Percentiles rank a stretch among this genome's conserved stretches.
These are phyloP conservation scores for Globisporangium spiculum DNA, from an alignment of 352 stramenopile genomes.

Conservation along the genomic window DNA sequence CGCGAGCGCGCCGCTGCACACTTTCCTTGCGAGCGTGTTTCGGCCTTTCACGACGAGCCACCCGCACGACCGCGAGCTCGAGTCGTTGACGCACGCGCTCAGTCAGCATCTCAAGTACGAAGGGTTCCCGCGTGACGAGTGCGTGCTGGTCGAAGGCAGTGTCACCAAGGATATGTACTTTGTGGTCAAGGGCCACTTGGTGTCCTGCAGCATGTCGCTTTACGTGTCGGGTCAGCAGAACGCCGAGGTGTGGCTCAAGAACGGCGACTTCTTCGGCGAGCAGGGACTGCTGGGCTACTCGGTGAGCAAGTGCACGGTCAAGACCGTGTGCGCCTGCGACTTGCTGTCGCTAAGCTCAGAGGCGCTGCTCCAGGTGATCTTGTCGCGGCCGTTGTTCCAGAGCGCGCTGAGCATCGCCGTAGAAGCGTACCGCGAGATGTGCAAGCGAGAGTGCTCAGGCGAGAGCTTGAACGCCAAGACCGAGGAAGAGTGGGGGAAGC, in stretches of 20 bases:
- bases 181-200: constrained; percentile 45
- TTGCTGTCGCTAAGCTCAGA: constrained; percentile 42
- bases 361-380: constrained; percentile 45
- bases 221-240: background rate
- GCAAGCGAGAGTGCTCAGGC: constrained; percentile 13
- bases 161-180: constrained; percentile 55
- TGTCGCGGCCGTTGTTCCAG: constrained; percentile 33
- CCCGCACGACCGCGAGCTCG: constrained; percentile 20
- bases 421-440: constrained; percentile 48
- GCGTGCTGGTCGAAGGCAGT: constrained; percentile 41
- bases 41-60: constrained; percentile 28
- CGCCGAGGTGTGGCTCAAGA: constrained; percentile 18
- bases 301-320: constrained; percentile 41
- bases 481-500: constrained; percentile 42
- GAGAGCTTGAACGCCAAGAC: constrained; percentile 6
- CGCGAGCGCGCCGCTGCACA: constrained; percentile 30
- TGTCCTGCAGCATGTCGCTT: constrained; percentile 14
- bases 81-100: constrained; percentile 19
- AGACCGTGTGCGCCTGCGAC: constrained; percentile 47
- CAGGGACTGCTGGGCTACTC: constrained; percentile 39
- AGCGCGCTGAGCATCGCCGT: constrained; percentile 37
- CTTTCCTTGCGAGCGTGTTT: constrained; percentile 44
- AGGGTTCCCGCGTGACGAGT: constrained; percentile 44
- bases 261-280: constrained; percentile 52
- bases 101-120: constrained; percentile 41